phyloP scores from a whole-genome alignment of 345 rosid genomes.

The Arabis alpina region DNA sequence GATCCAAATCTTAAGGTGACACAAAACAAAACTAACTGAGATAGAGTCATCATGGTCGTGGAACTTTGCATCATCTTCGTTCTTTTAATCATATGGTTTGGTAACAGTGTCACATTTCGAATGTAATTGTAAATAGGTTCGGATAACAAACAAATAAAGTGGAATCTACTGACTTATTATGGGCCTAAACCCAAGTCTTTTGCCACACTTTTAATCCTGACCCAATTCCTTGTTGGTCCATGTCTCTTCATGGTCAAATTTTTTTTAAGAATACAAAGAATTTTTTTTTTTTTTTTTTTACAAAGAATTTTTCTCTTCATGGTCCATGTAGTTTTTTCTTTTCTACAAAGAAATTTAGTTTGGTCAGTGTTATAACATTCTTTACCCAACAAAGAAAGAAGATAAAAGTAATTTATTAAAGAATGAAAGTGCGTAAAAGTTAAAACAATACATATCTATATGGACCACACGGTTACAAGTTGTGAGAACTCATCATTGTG shows the following conservation, averaged over 20 bases:
- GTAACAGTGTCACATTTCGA: background rate
- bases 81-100: background rate
- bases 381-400: background rate
- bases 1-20: slow-evolving; percentile 46
- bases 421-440: slow-evolving; percentile 17
- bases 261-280: slow-evolving; percentile 5
- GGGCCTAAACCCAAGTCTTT: background rate
- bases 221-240: background rate
- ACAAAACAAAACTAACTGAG: slow-evolving; percentile 40
- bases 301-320: too few relatives aligned
- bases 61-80: background rate
- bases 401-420: background rate
- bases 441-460: slow-evolving; percentile 12
- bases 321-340: too few relatives aligned
- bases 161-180: background rate
- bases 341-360: background rate
- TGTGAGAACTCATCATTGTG: slow-evolving; percentile 23
- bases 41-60: slow-evolving; percentile 43
- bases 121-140: slow-evolving; percentile 15
- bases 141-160: background rate
- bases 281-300: too few relatives aligned
- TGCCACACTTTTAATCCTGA: background rate
- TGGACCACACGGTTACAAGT: slow-evolving; percentile 38
- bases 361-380: background rate
- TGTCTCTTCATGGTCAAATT: background rate